Conservation (phyloP, 192 early-diverging fungal species). For the Coemansia asiatica region DNA sequence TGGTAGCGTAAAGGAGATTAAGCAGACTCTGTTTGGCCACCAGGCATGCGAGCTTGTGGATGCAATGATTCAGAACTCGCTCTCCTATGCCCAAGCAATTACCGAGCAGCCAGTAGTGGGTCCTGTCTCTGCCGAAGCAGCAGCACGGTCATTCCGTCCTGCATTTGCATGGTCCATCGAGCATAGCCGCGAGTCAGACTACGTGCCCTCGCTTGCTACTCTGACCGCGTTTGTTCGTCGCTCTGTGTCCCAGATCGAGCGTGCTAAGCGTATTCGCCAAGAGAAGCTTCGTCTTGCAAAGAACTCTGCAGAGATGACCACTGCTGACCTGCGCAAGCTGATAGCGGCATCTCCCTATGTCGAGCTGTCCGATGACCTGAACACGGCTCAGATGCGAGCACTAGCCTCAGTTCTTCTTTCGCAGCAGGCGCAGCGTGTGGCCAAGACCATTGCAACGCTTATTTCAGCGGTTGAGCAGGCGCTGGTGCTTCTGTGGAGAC, state of each 20-base stretch:
- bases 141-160: constrained; percentile 29
- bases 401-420: constrained; percentile 39
- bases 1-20: constrained; percentile 17
- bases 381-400: constrained; percentile 41
- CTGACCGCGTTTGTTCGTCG: constrained; percentile 40
- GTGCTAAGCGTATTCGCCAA: constrained; percentile 24
- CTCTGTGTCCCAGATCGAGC: constrained; percentile 37
- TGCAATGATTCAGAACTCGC: constrained; percentile 35
- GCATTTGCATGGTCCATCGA: constrained; percentile 53
- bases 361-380: constrained; percentile 33
- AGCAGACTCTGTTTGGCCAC: constrained; percentile 43
- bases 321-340: constrained; percentile 41
- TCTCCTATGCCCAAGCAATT: constrained; percentile 49
- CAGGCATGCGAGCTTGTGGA: constrained; percentile 51
- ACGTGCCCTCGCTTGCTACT: constrained; percentile 50
- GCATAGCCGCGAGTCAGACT: constrained; percentile 54
- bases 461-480: constrained; percentile 59
- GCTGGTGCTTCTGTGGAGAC: constrained; percentile 71
- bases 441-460: constrained; percentile 44
- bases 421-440: constrained; percentile 44
- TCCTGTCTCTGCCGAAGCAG: not conserved
- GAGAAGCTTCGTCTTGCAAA: constrained; percentile 41
- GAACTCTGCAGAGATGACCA: constrained; percentile 41
- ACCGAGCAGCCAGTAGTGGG: constrained; percentile 28
- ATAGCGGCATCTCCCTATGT: constrained; percentile 35